phyloP scores from a whole-genome alignment of 768 basidiomycete species.

The Neoboletus brunneissimus region DNA sequence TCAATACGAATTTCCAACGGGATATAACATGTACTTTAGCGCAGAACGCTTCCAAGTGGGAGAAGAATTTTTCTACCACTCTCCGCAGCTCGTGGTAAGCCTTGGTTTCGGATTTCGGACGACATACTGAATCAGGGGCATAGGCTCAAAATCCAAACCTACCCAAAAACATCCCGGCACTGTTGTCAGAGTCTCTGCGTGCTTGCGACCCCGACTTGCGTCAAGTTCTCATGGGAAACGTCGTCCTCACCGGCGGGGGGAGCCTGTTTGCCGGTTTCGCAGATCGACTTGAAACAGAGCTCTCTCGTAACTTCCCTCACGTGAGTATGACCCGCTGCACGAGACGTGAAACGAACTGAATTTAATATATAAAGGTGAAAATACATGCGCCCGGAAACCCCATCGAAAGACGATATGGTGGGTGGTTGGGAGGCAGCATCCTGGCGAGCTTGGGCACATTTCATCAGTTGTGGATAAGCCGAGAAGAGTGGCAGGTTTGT shows the following conservation, averaged over 20 bases:
- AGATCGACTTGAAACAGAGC: slow-evolving; percentile 78
- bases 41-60: slow-evolving; percentile 79
- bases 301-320: slow-evolving; percentile 72
- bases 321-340: slow-evolving; percentile 43
- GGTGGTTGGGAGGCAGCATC: slow-evolving; percentile 96
- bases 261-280: slow-evolving; percentile 82
- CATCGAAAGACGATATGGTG: slow-evolving; percentile 84
- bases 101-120: neutral
- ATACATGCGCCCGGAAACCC: slow-evolving; percentile 91
- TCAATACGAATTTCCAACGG: slow-evolving; percentile 95
- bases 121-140: slow-evolving; percentile 4
- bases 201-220: slow-evolving; percentile 91
- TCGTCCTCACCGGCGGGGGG: slow-evolving; percentile 95
- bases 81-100: slow-evolving; percentile 50
- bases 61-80: slow-evolving; percentile 86
- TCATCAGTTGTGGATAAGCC: slow-evolving; percentile 95
- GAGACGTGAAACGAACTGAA: slow-evolving; percentile 5
- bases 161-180: slow-evolving; percentile 70
- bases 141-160: slow-evolving; percentile 59
- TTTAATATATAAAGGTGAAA: slow-evolving; percentile 60
- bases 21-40: slow-evolving; percentile 82
- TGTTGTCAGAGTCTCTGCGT: slow-evolving; percentile 76
- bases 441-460: slow-evolving; percentile 94
- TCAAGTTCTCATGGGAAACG: slow-evolving; percentile 84
- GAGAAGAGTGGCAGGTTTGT: slow-evolving; percentile 87